Evolutionary conservation across 1,284 basidiomycete species (phyloP).

Genomic region (Heterobasidion irregulare): DNA sequence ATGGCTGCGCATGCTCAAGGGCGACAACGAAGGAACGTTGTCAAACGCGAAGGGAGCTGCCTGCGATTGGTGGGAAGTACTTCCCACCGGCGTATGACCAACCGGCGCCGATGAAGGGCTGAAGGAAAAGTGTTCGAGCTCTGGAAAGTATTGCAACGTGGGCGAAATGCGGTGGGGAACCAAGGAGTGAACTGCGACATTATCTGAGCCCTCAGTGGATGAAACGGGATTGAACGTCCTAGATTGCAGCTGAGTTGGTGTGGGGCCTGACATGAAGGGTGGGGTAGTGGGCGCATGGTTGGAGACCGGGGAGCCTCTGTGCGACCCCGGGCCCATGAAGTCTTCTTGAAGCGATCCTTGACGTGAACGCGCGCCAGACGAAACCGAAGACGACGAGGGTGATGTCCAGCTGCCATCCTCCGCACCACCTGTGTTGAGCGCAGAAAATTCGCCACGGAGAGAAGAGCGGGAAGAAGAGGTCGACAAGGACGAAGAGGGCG

Average conservation of each 20-base stretch:
- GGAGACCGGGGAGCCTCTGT: slow-evolving; percentile 3
- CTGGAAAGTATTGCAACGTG: background rate
- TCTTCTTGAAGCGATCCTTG: slow-evolving; percentile 4
- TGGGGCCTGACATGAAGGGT: background rate
- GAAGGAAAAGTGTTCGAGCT: background rate
- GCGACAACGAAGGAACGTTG: background rate
- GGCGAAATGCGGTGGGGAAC: background rate
- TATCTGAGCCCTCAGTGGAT: background rate
- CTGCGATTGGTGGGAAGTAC: background rate
- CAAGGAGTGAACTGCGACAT: background rate
- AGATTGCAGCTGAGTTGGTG: background rate
- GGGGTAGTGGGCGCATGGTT: background rate
- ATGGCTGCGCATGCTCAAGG: too few relatives aligned
- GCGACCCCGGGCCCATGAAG: background rate
- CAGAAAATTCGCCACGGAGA: slow-evolving; percentile 12
- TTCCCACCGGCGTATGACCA: background rate
- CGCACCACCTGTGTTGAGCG: slow-evolving; percentile 25
- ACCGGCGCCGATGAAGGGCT: background rate
- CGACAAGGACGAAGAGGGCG: slow-evolving; percentile 20
- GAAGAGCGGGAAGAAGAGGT: slow-evolving; percentile 19
- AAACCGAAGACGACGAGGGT: slow-evolving; percentile 11
- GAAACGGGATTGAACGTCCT: background rate
- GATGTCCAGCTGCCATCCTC: slow-evolving; percentile 24
- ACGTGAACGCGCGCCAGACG: slow-evolving; percentile 16
- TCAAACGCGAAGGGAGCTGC: background rate